Evolutionary conservation across 805 yeast genomes (phyloP), one percentile per base, ranked within the genome.

Genomic region (Blastobotrys parvus): DNA sequence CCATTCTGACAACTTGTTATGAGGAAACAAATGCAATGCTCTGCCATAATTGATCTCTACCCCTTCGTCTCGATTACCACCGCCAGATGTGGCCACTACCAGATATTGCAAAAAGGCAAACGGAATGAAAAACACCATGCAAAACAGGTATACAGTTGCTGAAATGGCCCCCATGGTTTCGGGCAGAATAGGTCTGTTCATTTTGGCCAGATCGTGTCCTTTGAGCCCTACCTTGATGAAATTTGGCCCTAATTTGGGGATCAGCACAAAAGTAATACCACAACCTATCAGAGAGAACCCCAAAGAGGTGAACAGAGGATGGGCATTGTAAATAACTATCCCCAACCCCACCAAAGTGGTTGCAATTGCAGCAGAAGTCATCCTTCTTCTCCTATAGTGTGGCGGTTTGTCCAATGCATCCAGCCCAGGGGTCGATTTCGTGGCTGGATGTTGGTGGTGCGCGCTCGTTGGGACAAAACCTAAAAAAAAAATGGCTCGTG

Each of bases 131-230:
- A 82, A 71, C 55, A 87, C 75, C 85, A 92, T 81, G 34, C 84
- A 61, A 50, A 88, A 78, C 43, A 92, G 61, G 59, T 89, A 88
- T 0, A 88, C 79, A 3, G 83, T 70, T 0, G 95, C 92, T 3
- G 87, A 75, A 0, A 90, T 82, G 2, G 87, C 81, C n/a, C 98
- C 98, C 69, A 90, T 79, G 0, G 94, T 76, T 64, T 92, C 98
- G 1, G 98, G 92, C 7, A 87, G 71, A 2, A 78, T 68, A 0
- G 94, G 94, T 34, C 62, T 69, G n/a, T 76, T 77, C n/a, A 59
- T 61, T 60, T 92, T 92, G 35, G 88, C 80, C 57, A 88, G 54
- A 60, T 92, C 98, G 48, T 72, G 77, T 7, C 98, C 98, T 48
- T 65, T 74, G n/a, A 92, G 70, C 0, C 98, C 98, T 35, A 82